Base-by-base conservation (phyloP, 148 eudicot genomes). In the Fallopia convolvulus region DNA sequence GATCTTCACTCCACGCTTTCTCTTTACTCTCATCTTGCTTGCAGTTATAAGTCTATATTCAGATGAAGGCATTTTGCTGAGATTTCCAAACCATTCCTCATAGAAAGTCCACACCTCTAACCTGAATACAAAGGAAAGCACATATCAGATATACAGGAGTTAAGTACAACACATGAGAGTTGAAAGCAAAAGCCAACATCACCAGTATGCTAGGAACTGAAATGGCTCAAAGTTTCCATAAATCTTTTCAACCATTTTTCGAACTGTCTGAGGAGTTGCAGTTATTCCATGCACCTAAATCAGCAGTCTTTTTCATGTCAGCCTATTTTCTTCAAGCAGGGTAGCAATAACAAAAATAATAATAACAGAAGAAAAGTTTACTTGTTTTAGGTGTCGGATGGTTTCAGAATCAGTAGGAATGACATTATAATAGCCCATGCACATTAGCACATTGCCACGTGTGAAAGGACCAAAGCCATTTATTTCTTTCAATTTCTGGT, bases 201-300 rank as follows among this genome's bases (percentile, higher is more conserved):
- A 91, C 97, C 97, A 92, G 74, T 87, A 92, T 40, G 87, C 97
- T 77, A 92, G 82, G 84, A 89, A 92, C 82, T 92, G 97, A 82
- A 87, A 92, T 15, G 94, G 97, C 75, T 88, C 87, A 50, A 83
- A 92, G 78, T 82, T 79, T 70, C 89, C 87, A 82, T 90, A 90
- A 20, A 92, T 80, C 61, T 74, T 80, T 61, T 87, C 93, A 75
- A 89, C 83, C 30, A 85, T 93, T 58, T 70, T 20, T 68, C 83
- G 89, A 71, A 92, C 85, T 23, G 84, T 84, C 79, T 60, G 74
- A 79, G 80, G 65, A 15, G 84, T 87, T 2, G 94, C 86, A 10
- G 41, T 66, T 80, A 30, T 88, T 21, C 77, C 84, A 84, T 90
- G 97, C 58, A 92, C 92, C 97, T 92, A 88, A 44, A 76, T n/a